A percentile compares a stretch with the other conserved stretches of the same genome.
Evolutionary conservation across 441 rosid genomes (phyloP).

Genomic region (Euphorbia celastroides): DNA sequence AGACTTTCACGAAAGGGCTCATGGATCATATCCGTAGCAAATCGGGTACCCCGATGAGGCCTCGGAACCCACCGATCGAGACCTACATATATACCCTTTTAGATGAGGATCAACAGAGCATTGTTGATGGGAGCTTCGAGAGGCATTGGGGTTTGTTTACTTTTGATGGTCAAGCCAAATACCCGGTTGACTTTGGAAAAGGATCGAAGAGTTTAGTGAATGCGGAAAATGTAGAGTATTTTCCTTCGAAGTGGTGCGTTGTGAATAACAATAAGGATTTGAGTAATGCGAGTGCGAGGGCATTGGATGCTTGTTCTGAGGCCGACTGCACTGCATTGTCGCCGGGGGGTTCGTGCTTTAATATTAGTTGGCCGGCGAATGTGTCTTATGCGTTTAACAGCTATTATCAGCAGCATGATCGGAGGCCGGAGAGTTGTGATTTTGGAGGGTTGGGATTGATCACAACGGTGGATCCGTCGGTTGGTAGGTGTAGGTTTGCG

Average conservation of each 20-base stretch:
- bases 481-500: constrained; percentile 49
- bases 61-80: constrained; percentile 49
- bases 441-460: constrained; percentile 83
- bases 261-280: constrained; percentile 64
- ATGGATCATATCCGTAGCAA: constrained; percentile 54
- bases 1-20: constrained; percentile 56
- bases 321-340: constrained; percentile 67
- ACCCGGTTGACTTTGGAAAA: constrained; percentile 46
- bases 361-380: constrained; percentile 70
- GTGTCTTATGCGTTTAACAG: constrained; percentile 79
- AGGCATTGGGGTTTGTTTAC: constrained; percentile 90
- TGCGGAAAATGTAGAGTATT: constrained; percentile 67
- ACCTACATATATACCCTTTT: constrained; percentile 60
- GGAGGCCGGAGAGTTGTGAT: constrained; percentile 57
- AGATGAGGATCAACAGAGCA: constrained; percentile 64
- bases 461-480: constrained; percentile 73
- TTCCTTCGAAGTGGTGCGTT: constrained; percentile 79
- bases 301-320: constrained; percentile 53
- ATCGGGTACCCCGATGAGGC: constrained; percentile 52
- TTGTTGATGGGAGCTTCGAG: constrained; percentile 60
- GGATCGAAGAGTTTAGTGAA: constrained; percentile 45
- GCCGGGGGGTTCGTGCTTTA: constrained; percentile 68
- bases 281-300: constrained; percentile 57
- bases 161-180: constrained; percentile 91
- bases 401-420: constrained; percentile 80